Conservation (phyloP, 345 rosid species). For the Gossypium ekmanianum region DNA sequence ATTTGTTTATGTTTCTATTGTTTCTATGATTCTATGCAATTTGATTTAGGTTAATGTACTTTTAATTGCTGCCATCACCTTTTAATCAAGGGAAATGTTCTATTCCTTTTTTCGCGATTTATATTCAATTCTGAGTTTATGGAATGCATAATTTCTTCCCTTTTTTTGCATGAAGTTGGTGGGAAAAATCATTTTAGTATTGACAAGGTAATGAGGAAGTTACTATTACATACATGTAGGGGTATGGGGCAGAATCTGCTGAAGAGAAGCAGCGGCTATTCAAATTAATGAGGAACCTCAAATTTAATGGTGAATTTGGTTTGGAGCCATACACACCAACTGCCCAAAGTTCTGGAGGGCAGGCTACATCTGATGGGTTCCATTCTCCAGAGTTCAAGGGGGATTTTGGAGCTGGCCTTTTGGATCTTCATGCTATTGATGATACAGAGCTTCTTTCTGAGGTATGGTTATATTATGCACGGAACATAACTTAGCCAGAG, state of each 20-base stretch:
- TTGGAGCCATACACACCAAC: conserved; percentile 68
- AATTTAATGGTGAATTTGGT: conserved; percentile 86
- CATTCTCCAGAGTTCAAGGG: conserved; percentile 91
- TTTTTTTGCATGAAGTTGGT: neutral
- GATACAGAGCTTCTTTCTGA: conserved; percentile 93
- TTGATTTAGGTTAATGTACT: neutral
- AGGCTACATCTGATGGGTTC: conserved; percentile 66
- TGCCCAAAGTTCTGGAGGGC: conserved; percentile 56
- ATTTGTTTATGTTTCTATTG: neutral
- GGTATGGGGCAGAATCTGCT: conserved; percentile 94
- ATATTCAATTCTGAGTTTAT: neutral
- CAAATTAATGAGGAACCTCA: conserved; percentile 92
- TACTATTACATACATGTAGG: conserved; percentile 46
- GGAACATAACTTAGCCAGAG: neutral
- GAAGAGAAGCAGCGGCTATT: conserved; percentile 95
- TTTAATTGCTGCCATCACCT: neutral
- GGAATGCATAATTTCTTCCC: neutral
- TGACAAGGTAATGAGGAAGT: neutral
- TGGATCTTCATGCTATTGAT: conserved; percentile 98
- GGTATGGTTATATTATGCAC: conserved; percentile 41
- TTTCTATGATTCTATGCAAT: neutral
- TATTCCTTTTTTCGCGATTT: neutral
- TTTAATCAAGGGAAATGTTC: neutral
- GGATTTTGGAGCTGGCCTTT: conserved; percentile 96
- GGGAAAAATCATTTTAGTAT: neutral